phyloP scores from a whole-genome alignment of 805 yeast genomes.

The Ogataea methanolica region DNA sequence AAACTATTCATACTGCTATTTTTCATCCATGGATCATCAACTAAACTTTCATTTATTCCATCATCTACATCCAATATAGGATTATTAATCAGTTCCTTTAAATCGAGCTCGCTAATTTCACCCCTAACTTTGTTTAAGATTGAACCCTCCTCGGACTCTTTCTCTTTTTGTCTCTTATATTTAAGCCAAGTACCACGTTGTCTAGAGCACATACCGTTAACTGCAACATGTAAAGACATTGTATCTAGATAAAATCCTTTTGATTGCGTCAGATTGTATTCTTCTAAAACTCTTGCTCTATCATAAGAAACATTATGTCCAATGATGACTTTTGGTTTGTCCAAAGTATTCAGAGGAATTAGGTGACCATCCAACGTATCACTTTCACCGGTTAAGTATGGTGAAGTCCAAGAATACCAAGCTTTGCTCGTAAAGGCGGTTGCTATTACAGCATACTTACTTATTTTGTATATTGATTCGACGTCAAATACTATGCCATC shows the following conservation, averaged over 20 bases:
- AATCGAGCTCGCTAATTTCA: constrained; percentile 19
- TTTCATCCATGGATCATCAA: constrained; percentile 84
- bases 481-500: constrained; percentile 80
- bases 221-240: constrained; percentile 88
- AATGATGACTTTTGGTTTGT: constrained; percentile 53
- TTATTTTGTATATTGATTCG: constrained; percentile 74
- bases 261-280: constrained; percentile 62
- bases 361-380: constrained; percentile 50
- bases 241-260: constrained; percentile 84
- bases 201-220: constrained; percentile 87
- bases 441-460: constrained; percentile 76
- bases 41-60: constrained; percentile 23
- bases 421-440: constrained; percentile 71
- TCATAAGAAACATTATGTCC: constrained; percentile 94
- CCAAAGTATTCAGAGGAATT: constrained; percentile 63
- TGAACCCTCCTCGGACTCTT: constrained; percentile 15
- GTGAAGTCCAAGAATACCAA: constrained; percentile 96
- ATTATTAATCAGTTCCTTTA: constrained; percentile 24
- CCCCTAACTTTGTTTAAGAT: constrained; percentile 16
- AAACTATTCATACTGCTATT: constrained; percentile 75
- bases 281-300: constrained; percentile 80
- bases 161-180: constrained; percentile 39
- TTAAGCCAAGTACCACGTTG: constrained; percentile 79
- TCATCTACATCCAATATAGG: constrained; percentile 29
- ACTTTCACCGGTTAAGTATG: constrained; percentile 60